Evolutionary conservation across 2,329 filamentous ascomycete genomes (phyloP).

Genomic region (Aureobasidium zeae): DNA sequence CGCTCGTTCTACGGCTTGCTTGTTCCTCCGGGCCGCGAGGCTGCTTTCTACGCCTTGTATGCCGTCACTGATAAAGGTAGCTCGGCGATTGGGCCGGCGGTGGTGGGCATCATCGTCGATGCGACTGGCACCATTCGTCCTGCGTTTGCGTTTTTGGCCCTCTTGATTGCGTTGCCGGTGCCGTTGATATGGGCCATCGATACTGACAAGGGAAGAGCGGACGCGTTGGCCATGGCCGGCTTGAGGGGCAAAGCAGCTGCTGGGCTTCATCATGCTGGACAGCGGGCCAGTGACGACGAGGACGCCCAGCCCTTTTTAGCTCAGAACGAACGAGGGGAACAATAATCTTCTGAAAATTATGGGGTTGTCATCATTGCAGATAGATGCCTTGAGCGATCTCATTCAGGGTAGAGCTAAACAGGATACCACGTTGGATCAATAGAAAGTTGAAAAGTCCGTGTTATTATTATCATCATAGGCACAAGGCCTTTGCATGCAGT

Average conservation of each 20-base stretch:
- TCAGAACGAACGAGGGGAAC: conserved; percentile 5
- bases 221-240: conserved; percentile 20
- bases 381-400: no score
- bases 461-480: no score
- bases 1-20: conserved; percentile 81
- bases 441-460: no score
- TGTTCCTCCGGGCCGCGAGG: conserved; percentile 83
- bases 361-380: no score
- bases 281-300: background rate
- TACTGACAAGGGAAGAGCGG: conserved; percentile 48
- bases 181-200: conserved; percentile 73
- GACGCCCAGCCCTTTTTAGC: conserved; percentile 5
- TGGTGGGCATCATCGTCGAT: conserved; percentile 84
- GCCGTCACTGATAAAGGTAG: conserved; percentile 94
- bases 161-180: conserved; percentile 66
- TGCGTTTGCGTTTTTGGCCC: conserved; percentile 78
- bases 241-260: background rate
- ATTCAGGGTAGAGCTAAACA: no score
- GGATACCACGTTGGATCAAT: no score
- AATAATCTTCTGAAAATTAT: no score
- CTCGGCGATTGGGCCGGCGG: conserved; percentile 79
- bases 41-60: conserved; percentile 87
- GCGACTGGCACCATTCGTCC: conserved; percentile 35
- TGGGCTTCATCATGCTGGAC: background rate
- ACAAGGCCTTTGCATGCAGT: no score